Percentiles rank a stretch among this genome's conserved stretches.
Conservation (phyloP, 306 rosid species). For the Alnus rubra region DNA sequence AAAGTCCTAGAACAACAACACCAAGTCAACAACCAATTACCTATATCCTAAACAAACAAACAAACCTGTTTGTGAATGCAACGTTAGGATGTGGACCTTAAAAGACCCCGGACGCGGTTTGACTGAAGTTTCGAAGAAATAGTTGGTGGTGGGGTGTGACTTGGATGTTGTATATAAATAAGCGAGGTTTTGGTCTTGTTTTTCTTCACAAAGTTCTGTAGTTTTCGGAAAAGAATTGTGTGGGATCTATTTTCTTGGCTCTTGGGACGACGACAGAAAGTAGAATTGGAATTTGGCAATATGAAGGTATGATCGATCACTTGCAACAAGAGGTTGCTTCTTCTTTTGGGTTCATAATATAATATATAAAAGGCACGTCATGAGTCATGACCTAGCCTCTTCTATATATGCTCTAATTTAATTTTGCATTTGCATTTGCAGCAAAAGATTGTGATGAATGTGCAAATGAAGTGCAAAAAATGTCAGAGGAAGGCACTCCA, state of each 20-base stretch:
- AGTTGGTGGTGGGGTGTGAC: no score
- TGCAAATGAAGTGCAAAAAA: background rate
- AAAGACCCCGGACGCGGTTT: no score
- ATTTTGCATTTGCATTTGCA: background rate
- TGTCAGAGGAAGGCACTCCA: background rate
- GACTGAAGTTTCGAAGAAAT: no score
- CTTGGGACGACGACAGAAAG: background rate
- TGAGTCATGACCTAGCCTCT: background rate
- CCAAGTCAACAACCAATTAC: no score
- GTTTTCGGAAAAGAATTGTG: background rate
- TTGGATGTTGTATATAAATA: background rate
- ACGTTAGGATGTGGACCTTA: no score
- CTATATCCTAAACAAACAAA: no score
- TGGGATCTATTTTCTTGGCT: background rate
- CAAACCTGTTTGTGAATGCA: no score
- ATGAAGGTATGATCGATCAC: background rate
- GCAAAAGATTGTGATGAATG: constrained; percentile 18
- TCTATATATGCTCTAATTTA: background rate
- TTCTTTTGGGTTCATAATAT: background rate
- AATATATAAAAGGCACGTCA: background rate
- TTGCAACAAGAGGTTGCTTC: background rate
- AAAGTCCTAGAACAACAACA: no score
- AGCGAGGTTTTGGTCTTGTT: background rate
- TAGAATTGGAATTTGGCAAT: background rate
- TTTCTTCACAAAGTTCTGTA: background rate